Percentiles rank a stretch among this genome's conserved stretches.
These are phyloP conservation scores for Dothistroma septosporum DNA, from an alignment of 2,329 filamentous ascomycete species.

Conservation along the genomic window DNA sequence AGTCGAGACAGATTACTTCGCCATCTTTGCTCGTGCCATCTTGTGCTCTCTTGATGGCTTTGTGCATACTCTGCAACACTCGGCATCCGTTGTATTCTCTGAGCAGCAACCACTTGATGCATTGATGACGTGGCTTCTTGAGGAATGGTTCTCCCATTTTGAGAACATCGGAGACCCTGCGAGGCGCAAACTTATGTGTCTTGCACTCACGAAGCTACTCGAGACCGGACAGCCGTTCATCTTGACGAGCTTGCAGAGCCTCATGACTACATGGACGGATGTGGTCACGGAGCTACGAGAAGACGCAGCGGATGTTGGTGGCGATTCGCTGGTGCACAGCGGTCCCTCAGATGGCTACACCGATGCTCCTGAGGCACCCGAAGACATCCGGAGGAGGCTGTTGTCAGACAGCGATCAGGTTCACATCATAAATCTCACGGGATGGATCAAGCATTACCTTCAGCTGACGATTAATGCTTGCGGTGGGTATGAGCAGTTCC, in stretches of 20 bases:
- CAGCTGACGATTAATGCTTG: conserved; percentile 54
- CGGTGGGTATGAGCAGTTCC: conserved; percentile 64
- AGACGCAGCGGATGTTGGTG: conserved; percentile 26
- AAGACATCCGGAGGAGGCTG: conserved; percentile 46
- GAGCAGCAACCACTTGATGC: conserved; percentile 29
- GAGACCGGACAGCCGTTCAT: conserved; percentile 55
- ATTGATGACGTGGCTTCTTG: conserved; percentile 47
- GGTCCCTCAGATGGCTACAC: conserved; percentile 9
- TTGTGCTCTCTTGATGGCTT: conserved; percentile 69
- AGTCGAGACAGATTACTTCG: conserved; percentile 80
- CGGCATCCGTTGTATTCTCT: conserved; percentile 13
- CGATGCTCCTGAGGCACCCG: conserved; percentile 39
- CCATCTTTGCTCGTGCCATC: conserved; percentile 73
- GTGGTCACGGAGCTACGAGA: conserved; percentile 64
- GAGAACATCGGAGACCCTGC: conserved; percentile 63
- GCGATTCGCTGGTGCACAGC: conserved; percentile 41
- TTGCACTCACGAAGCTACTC: conserved; percentile 68
- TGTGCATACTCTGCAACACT: conserved; percentile 49
- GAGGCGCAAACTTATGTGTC: conserved; percentile 66
- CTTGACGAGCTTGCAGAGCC: conserved; percentile 57
- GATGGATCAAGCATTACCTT: conserved; percentile 62
- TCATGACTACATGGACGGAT: conserved; percentile 71
- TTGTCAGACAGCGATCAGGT: conserved; percentile 61
- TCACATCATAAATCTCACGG: conserved; percentile 60
- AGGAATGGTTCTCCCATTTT: conserved; percentile 64